Conservation (phyloP, 371 early-diverging fungal genomes). For the Actinomortierella wolfii region DNA sequence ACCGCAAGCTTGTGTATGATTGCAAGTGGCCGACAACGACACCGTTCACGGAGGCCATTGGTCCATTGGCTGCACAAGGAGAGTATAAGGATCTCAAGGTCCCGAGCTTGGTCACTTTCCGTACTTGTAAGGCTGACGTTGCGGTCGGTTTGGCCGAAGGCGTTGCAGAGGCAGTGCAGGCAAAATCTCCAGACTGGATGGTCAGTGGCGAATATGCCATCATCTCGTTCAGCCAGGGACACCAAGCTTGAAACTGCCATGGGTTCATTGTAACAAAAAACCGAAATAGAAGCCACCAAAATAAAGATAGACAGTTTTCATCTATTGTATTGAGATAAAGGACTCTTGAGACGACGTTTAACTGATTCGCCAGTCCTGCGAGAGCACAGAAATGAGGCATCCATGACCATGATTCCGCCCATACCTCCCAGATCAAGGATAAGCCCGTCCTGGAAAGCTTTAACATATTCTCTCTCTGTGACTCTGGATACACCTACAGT, state of each 20-base stretch:
- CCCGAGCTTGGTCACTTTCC: conserved; percentile 69
- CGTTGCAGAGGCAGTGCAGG: conserved; percentile 62
- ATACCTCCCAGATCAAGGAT: conserved; percentile 21
- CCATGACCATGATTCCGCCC: too few species aligned
- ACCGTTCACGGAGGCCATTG: conserved; percentile 82
- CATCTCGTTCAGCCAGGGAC: conserved; percentile 44
- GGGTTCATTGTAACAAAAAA: too few species aligned
- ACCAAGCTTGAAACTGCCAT: too few species aligned
- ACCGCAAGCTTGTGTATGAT: conserved; percentile 91
- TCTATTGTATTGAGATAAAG: too few species aligned
- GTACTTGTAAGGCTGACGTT: conserved; percentile 91
- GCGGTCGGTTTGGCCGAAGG: conserved; percentile 78
- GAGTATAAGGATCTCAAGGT: conserved; percentile 44
- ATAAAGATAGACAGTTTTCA: too few species aligned
- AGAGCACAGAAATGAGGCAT: too few species aligned
- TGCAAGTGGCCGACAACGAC: conserved; percentile 83
- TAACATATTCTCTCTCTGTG: conserved; percentile 24
- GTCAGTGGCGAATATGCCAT: conserved; percentile 85
- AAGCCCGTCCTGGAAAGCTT: conserved; percentile 23
- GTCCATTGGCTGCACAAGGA: conserved; percentile 55
- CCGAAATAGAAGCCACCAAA: too few species aligned
- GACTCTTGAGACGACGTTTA: too few species aligned
- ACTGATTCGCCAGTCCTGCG: too few species aligned
- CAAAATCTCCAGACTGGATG: conserved; percentile 56
- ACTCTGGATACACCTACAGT: conserved; percentile 9